phyloP scores from a whole-genome alignment of 345 rosid genomes.

The Gossypium turneri region DNA sequence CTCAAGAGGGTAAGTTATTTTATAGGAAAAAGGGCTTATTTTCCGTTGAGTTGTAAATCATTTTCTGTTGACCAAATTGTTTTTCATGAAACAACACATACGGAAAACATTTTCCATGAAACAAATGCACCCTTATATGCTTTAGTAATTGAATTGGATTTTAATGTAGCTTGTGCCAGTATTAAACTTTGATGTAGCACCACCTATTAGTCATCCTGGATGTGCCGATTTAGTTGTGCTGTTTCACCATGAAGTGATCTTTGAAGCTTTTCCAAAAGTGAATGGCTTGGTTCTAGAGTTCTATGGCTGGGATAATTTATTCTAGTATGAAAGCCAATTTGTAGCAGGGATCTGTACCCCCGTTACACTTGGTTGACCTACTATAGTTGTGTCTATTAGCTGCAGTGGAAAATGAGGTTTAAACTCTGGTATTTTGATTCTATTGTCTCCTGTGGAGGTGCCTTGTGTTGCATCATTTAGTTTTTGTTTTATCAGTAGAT shows the following conservation, averaged over 20 bases:
- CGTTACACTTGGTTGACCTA: neutral
- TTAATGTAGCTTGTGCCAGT: neutral
- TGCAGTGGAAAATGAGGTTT: neutral
- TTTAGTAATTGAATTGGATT: neutral
- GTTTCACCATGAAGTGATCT: neutral
- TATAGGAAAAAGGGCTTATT: too few relatives aligned
- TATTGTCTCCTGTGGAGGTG: neutral
- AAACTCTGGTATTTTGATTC: conserved; percentile 3
- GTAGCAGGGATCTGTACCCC: neutral
- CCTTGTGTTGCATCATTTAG: neutral
- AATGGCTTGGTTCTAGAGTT: too few relatives aligned
- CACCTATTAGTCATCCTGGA: neutral
- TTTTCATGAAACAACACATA: too few relatives aligned
- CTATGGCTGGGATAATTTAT: neutral
- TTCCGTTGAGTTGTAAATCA: too few relatives aligned
- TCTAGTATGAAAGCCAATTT: neutral
- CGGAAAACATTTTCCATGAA: too few relatives aligned
- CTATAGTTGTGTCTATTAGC: neutral
- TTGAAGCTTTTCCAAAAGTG: neutral
- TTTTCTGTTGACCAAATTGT: too few relatives aligned
- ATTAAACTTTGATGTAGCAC: neutral
- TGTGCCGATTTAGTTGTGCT: neutral
- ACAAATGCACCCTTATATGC: neutral
- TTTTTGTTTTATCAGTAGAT: neutral
- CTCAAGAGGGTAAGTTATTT: too few relatives aligned